Evolutionary conservation across 2,329 filamentous ascomycete genomes (phyloP).

Genomic region (Biscogniauxia sp.): DNA sequence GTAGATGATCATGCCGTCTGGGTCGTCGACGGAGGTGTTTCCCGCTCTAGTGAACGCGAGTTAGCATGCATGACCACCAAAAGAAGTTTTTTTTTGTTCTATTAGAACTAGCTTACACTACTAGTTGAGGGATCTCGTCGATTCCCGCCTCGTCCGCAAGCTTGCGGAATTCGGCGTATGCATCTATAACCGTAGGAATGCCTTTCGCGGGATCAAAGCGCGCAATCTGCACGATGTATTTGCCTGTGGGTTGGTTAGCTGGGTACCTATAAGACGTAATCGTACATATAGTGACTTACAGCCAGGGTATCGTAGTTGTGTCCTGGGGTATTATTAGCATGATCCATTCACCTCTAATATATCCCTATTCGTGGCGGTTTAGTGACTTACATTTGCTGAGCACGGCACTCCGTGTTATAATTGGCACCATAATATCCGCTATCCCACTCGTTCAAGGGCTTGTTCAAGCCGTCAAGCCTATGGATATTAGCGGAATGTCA

Average conservation of each 20-base stretch:
- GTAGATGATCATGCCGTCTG: conserved; percentile 70
- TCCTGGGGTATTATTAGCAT: conserved; percentile 29
- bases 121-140: conserved; percentile 63
- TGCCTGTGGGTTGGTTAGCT: conserved; percentile 38
- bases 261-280: not conserved
- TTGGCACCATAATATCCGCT: conserved; percentile 69
- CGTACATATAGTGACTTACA: conserved; percentile 32
- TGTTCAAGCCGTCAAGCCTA: conserved; percentile 77
- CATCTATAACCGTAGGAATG: conserved; percentile 72
- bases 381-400: conserved; percentile 52
- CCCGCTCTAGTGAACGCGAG: conserved; percentile 48
- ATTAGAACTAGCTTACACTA: conserved; percentile 53
- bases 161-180: conserved; percentile 70
- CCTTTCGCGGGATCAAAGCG: conserved; percentile 84
- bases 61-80: not conserved
- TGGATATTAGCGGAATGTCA: conserved; percentile 19
- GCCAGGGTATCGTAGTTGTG: conserved; percentile 55
- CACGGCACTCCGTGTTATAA: conserved; percentile 63
- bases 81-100: not conserved
- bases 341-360: not conserved
- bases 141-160: conserved; percentile 52
- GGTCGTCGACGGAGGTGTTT: conserved; percentile 78
- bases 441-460: conserved; percentile 68
- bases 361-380: conserved; percentile 17
- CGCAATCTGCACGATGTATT: conserved; percentile 78